phyloP scores from a whole-genome alignment of 2,329 filamentous ascomycete species.

The Chrysoporthe cubensis region DNA sequence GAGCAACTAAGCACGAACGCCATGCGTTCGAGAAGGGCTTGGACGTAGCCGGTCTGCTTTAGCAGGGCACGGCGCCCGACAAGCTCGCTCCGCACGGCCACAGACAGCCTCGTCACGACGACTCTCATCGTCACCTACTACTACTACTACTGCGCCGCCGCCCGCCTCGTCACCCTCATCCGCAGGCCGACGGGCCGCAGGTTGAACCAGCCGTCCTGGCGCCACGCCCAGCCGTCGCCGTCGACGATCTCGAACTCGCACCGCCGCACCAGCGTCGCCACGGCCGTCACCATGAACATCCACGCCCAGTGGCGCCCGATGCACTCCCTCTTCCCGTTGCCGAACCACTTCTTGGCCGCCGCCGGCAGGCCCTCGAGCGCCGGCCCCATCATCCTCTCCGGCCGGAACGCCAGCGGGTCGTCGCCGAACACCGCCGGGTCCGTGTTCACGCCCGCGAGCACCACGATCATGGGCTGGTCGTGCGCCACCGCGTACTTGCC shows the following conservation, averaged over 20 bases:
- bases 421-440: slow-evolving; percentile 51
- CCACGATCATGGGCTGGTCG: slow-evolving; percentile 53
- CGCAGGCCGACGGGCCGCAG: slow-evolving; percentile 51
- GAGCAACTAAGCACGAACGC: no score
- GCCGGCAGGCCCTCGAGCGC: slow-evolving; percentile 47
- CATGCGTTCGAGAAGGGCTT: no score
- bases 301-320: slow-evolving; percentile 56
- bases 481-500: slow-evolving; percentile 55
- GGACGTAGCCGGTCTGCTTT: no score
- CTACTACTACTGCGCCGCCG: neutral
- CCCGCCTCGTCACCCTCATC: slow-evolving; percentile 47
- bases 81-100: no score
- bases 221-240: slow-evolving; percentile 43
- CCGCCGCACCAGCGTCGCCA: slow-evolving; percentile 48
- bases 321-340: slow-evolving; percentile 56
- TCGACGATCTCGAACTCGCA: slow-evolving; percentile 51
- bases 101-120: no score
- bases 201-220: slow-evolving; percentile 58
- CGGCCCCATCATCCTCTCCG: slow-evolving; percentile 54
- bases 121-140: no score
- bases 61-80: no score
- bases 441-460: slow-evolving; percentile 54
- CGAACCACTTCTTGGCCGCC: slow-evolving; percentile 55
- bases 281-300: slow-evolving; percentile 48
- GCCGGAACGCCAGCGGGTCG: slow-evolving; percentile 49